phyloP scores from a whole-genome alignment of 2,329 filamentous ascomycete species.

The Xylaria sp. region DNA sequence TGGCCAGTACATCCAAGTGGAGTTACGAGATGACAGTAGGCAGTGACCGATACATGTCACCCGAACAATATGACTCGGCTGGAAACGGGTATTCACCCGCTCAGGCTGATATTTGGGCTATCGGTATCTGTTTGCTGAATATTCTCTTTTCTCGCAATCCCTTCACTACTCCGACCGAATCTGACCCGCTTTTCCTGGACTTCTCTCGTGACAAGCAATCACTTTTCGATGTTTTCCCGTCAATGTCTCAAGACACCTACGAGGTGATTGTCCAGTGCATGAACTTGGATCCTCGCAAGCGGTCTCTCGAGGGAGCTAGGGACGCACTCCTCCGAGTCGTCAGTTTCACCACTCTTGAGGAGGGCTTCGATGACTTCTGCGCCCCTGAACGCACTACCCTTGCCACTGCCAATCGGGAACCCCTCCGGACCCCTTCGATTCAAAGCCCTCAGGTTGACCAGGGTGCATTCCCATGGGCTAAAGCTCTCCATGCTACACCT shows the following conservation, averaged over 20 bases:
- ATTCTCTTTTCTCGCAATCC: constrained; percentile 97
- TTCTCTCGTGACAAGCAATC: constrained; percentile 94
- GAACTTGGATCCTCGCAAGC: constrained; percentile 89
- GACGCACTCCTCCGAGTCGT: constrained; percentile 82
- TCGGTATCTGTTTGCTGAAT: constrained; percentile 96
- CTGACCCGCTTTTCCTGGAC: constrained; percentile 93
- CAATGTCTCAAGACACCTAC: constrained; percentile 98
- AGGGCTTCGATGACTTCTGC: constrained; percentile 93
- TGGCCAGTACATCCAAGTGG: constrained; percentile 90
- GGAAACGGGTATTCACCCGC: constrained; percentile 90
- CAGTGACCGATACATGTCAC: constrained; percentile 99
- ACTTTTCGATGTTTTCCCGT: constrained; percentile 96
- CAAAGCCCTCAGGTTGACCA: constrained; percentile 84
- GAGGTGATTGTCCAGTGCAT: constrained; percentile 92
- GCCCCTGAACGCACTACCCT: constrained; percentile 80
- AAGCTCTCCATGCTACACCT: constrained; percentile 82
- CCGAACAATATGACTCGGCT: constrained; percentile 94
- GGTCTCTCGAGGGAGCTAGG: constrained; percentile 81
- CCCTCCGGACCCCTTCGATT: constrained; percentile 93
- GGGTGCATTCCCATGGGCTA: constrained; percentile 94
- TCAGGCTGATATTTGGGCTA: constrained; percentile 95
- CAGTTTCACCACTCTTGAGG: constrained; percentile 93
- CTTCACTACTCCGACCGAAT: constrained; percentile 88
- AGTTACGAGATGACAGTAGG: constrained; percentile 93
- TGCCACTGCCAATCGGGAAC: constrained; percentile 90